Evolutionary conservation across 768 basidiomycete species (phyloP).

Genomic region (Rhizopogon vesiculosus): DNA sequence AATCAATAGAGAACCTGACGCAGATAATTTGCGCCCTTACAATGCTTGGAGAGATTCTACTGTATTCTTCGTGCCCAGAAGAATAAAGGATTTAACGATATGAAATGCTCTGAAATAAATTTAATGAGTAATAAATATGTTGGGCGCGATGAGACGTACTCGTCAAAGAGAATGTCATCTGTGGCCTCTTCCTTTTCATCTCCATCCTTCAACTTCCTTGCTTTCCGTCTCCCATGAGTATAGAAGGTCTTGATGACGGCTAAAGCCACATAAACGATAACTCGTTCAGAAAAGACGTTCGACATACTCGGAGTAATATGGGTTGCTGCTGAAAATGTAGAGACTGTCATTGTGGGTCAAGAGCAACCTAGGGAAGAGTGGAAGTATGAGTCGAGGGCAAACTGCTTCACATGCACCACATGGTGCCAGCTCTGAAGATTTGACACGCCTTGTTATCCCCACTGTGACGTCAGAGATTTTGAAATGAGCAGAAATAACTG

Average conservation of each 20-base stretch:
- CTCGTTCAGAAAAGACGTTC: background rate
- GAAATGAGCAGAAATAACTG: background rate
- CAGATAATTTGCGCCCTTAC: constrained; percentile 25
- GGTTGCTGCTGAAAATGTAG: constrained; percentile 47
- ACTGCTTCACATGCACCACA: background rate
- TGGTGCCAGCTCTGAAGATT: background rate
- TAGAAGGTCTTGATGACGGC: constrained; percentile 52
- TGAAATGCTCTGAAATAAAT: constrained; percentile 49
- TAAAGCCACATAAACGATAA: constrained; percentile 14
- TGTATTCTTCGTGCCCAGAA: constrained; percentile 59
- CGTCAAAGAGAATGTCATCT: constrained; percentile 65
- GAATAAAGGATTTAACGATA: constrained; percentile 69
- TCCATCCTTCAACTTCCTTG: constrained; percentile 30
- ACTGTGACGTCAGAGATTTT: background rate
- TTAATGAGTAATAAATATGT: background rate
- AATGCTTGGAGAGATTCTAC: constrained; percentile 70
- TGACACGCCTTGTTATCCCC: background rate
- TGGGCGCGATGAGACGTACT: constrained; percentile 34
- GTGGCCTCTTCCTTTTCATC: constrained; percentile 38
- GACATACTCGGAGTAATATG: constrained; percentile 49
- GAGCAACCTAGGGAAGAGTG: background rate
- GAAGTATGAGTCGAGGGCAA: background rate
- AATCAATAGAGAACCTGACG: background rate
- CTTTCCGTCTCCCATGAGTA: constrained; percentile 41
- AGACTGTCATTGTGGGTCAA: constrained; percentile 39